A percentile compares a stretch with the other conserved stretches of the same genome.
Evolutionary conservation across 192 early-diverging fungal species (phyloP).

Genomic region (Mortierella claussenii): DNA sequence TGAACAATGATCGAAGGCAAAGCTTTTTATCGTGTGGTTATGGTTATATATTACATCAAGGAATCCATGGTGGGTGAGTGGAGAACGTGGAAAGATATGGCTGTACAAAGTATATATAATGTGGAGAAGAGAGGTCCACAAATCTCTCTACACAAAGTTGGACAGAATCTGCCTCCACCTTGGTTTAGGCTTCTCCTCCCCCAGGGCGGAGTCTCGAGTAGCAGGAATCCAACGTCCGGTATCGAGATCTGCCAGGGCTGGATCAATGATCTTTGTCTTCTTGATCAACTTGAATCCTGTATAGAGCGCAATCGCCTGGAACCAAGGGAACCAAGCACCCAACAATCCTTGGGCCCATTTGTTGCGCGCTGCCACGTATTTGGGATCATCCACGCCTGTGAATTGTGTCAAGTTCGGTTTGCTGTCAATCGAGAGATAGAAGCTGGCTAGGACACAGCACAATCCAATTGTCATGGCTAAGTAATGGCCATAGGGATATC

Average conservation of each 20-base stretch:
- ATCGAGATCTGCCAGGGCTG: constrained; percentile 68
- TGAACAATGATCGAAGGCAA: too few relatives aligned
- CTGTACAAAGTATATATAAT: too few relatives aligned
- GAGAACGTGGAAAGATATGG: too few relatives aligned
- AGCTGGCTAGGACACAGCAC: constrained; percentile 39
- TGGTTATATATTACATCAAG: too few relatives aligned
- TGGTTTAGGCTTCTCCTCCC: constrained; percentile 5
- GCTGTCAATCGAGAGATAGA: constrained; percentile 23
- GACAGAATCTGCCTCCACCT: constrained; percentile 21
- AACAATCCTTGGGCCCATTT: constrained; percentile 63
- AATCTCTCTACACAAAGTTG: constrained; percentile 21
- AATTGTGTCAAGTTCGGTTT: background rate
- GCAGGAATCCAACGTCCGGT: constrained; percentile 44
- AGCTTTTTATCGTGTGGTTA: too few relatives aligned
- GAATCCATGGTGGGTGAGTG: too few relatives aligned
- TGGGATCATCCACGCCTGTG: constrained; percentile 5
- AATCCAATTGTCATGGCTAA: constrained; percentile 68
- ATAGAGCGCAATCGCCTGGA: constrained; percentile 71
- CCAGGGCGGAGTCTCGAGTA: background rate
- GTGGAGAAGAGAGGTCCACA: too few relatives aligned
- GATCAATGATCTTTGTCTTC: constrained; percentile 69
- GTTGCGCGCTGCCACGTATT: constrained; percentile 24
- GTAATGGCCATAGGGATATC: constrained; percentile 79
- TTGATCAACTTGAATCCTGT: constrained; percentile 72
- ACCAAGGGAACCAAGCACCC: constrained; percentile 72